Conservation (phyloP, 1,284 basidiomycete genomes). For the Athelia psychrophila region DNA sequence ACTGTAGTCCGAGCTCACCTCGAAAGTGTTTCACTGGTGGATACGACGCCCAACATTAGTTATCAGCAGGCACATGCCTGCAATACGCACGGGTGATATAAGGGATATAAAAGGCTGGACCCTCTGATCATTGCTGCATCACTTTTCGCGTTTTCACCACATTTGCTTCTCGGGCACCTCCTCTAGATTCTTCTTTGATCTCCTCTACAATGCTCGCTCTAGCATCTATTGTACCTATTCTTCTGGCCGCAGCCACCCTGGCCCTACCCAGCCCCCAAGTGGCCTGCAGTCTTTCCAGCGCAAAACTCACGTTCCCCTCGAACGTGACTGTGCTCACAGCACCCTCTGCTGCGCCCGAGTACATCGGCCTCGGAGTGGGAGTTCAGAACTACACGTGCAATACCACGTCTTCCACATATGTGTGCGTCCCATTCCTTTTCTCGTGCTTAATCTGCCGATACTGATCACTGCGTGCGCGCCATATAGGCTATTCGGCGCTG, state of each 20-base stretch:
- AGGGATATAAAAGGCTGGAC: too few species aligned
- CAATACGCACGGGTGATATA: too few species aligned
- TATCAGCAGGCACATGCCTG: too few species aligned
- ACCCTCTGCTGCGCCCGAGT: constrained; percentile 32
- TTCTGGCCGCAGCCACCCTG: not conserved
- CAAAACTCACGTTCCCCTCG: constrained; percentile 5
- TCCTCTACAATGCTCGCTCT: too few species aligned
- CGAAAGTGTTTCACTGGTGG: too few species aligned
- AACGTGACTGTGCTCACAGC: constrained; percentile 28
- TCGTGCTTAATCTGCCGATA: not conserved
- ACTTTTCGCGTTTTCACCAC: too few species aligned
- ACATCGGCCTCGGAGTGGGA: constrained; percentile 45
- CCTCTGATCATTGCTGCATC: too few species aligned
- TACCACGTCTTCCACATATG: constrained; percentile 30
- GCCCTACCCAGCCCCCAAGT: not conserved
- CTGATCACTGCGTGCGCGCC: not conserved
- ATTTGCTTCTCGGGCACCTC: too few species aligned
- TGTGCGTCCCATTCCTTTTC: constrained; percentile 22
- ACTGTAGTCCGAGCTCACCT: too few species aligned
- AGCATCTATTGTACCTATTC: too few species aligned
- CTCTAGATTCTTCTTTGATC: too few species aligned
- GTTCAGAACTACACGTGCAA: constrained; percentile 48
- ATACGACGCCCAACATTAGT: too few species aligned
- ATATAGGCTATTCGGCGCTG: constrained; percentile 40
- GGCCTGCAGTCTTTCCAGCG: constrained; percentile 15